Conservation (phyloP, 306 rosid species). For the Gastrolobium bilobum region DNA sequence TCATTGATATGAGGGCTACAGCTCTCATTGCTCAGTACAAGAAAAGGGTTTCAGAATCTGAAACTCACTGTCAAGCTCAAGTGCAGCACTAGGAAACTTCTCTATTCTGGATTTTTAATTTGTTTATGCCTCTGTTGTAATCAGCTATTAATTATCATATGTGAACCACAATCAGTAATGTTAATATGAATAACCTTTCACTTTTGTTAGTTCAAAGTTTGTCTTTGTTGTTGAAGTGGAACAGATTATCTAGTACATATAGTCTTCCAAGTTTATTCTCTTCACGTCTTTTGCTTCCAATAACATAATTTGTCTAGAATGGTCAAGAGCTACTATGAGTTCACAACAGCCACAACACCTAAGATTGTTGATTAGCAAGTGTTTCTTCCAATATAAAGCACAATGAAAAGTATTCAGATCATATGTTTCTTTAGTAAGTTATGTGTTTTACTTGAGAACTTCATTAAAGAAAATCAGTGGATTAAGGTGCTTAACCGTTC, state of each 20-base stretch:
- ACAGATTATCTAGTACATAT: background rate
- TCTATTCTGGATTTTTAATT: background rate
- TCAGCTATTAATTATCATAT: constrained; percentile 47
- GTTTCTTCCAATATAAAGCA: constrained; percentile 7
- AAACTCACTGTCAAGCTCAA: constrained; percentile 60
- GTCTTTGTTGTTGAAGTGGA: background rate
- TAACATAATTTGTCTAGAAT: background rate
- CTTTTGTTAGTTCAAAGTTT: constrained; percentile 17
- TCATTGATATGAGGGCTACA: constrained; percentile 70
- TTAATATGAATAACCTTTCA: constrained; percentile 33
- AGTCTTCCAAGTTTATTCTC: background rate
- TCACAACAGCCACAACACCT: constrained; percentile 2
- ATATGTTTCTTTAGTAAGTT: background rate
- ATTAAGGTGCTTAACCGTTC: background rate
- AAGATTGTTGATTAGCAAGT: background rate
- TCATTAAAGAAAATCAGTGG: background rate
- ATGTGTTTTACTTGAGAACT: background rate
- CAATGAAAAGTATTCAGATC: background rate
- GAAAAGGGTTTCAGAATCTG: constrained; percentile 64
- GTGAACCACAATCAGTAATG: constrained; percentile 38
- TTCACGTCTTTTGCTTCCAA: background rate
- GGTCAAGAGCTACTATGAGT: background rate
- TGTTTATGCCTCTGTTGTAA: constrained; percentile 32
- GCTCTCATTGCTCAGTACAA: constrained; percentile 66
- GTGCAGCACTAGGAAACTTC: constrained; percentile 25